These are phyloP conservation scores for Sphagnum tenellum DNA, from an alignment of 225 moss, liverwort and hornwort species.

Conservation along the genomic window DNA sequence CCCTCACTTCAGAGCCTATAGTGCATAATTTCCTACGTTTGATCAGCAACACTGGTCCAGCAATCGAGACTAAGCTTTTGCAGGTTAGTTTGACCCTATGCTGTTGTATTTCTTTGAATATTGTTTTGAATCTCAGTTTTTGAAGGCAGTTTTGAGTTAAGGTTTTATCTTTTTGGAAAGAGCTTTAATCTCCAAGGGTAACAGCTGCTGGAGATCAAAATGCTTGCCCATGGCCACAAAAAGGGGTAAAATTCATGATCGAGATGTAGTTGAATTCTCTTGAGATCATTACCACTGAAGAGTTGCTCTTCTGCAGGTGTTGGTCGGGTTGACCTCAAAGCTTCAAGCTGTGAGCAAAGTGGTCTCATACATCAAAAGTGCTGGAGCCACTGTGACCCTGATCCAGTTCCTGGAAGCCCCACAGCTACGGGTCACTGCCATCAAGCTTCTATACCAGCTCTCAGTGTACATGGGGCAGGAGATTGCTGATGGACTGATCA, in stretches of 20 bases:
- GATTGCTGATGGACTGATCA: slow-evolving; percentile 83
- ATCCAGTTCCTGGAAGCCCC: slow-evolving; percentile 94
- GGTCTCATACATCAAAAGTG: slow-evolving; percentile 82
- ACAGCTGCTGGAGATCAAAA: too few relatives aligned
- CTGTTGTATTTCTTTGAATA: background rate
- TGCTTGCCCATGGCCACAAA: too few relatives aligned
- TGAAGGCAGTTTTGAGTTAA: background rate
- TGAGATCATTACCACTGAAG: too few relatives aligned
- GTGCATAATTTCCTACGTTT: slow-evolving; percentile 55
- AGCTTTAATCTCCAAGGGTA: too few relatives aligned
- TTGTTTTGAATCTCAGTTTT: too few relatives aligned
- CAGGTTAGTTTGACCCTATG: slow-evolving; percentile 28
- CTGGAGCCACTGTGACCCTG: slow-evolving; percentile 75
- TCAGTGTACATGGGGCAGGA: slow-evolving; percentile 86
- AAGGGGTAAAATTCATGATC: too few relatives aligned
- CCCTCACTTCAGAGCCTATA: slow-evolving; percentile 44
- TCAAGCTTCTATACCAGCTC: slow-evolving; percentile 61
- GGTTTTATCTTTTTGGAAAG: background rate
- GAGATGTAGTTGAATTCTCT: too few relatives aligned
- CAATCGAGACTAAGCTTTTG: slow-evolving; percentile 56
- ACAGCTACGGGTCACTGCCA: slow-evolving; percentile 59
- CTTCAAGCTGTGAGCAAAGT: slow-evolving; percentile 45
- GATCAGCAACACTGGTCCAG: slow-evolving; percentile 69
- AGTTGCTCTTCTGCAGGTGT: slow-evolving; percentile 34
- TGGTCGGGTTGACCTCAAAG: slow-evolving; percentile 84